These are phyloP conservation scores for Penicillium sp. DNA, from an alignment of 2,329 filamentous ascomycete species.

Conservation along the genomic window DNA sequence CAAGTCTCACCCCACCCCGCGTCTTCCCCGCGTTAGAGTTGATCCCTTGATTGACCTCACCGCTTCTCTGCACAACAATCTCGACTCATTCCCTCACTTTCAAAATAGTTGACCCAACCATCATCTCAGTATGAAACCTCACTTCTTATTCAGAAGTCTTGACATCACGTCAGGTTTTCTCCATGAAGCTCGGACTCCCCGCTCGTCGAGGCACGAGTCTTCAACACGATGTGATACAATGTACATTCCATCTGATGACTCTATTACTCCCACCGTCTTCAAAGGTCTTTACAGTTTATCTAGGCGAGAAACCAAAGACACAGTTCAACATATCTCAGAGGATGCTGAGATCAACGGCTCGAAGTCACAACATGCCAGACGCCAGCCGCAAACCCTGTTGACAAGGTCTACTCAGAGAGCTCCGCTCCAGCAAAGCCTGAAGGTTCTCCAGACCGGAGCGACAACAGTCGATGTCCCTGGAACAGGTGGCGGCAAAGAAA, in stretches of 20 bases:
- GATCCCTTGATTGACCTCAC: conserved; percentile 11
- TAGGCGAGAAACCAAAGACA: conserved; percentile 25
- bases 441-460: conserved; percentile 43
- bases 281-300: conserved; percentile 47
- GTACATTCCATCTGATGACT: conserved; percentile 46
- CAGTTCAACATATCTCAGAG: conserved; percentile 9
- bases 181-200: conserved; percentile 35
- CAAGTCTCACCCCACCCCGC: neutral
- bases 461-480: conserved; percentile 51
- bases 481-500: conserved; percentile 62
- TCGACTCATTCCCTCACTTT: neutral
- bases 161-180: conserved; percentile 29
- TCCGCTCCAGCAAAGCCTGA: conserved; percentile 49
- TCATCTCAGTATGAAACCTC: neutral
- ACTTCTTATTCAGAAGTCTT: neutral
- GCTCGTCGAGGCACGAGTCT: conserved; percentile 29
- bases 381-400: conserved; percentile 27
- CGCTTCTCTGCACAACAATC: conserved; percentile 6
- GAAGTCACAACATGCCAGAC: conserved; percentile 39
- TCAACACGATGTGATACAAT: conserved; percentile 39
- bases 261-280: conserved; percentile 44
- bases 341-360: conserved; percentile 32
- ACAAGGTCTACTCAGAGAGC: conserved; percentile 34
- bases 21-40: conserved; percentile 1
- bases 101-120: neutral